Percentiles rank a stretch among this genome's conserved stretches.
These are phyloP conservation scores for Suillus alpinus DNA, from an alignment of 768 basidiomycete genomes.

Conservation along the genomic window DNA sequence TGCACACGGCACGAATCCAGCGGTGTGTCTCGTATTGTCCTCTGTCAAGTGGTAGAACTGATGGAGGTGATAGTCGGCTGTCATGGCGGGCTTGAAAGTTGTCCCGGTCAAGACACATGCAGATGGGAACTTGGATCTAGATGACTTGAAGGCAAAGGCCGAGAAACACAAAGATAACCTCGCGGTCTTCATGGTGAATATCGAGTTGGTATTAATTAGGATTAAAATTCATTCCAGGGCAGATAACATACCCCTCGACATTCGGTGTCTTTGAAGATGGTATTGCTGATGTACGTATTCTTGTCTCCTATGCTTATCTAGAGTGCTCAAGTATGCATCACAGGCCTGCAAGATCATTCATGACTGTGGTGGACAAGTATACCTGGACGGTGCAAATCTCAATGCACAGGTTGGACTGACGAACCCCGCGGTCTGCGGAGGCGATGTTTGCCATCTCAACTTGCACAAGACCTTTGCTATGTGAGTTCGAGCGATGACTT, in stretches of 20 bases:
- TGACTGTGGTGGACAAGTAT: constrained; percentile 94
- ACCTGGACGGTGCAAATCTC: constrained; percentile 92
- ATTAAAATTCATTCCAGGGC: constrained; percentile 6
- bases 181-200: constrained; percentile 89
- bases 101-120: constrained; percentile 87
- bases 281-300: constrained; percentile 58
- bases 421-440: constrained; percentile 91
- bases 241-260: constrained; percentile 97
- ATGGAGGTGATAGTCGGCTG: constrained; percentile 67
- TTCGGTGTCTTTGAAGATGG: constrained; percentile 98
- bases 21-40: constrained; percentile 50
- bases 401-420: constrained; percentile 94
- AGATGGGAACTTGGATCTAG: constrained; percentile 88
- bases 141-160: constrained; percentile 83
- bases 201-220: constrained; percentile 11
- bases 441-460: constrained; percentile 98
- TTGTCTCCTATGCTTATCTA: not conserved
- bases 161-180: constrained; percentile 88
- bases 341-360: constrained; percentile 93
- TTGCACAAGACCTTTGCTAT: constrained; percentile 98
- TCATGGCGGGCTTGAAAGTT: constrained; percentile 96
- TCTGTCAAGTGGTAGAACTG: constrained; percentile 7
- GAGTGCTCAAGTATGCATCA: not conserved
- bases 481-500: constrained; percentile 38
- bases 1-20: constrained; percentile 98